Conservation (phyloP, 257 asterid genomes). For the Scutellaria baicalensis region DNA sequence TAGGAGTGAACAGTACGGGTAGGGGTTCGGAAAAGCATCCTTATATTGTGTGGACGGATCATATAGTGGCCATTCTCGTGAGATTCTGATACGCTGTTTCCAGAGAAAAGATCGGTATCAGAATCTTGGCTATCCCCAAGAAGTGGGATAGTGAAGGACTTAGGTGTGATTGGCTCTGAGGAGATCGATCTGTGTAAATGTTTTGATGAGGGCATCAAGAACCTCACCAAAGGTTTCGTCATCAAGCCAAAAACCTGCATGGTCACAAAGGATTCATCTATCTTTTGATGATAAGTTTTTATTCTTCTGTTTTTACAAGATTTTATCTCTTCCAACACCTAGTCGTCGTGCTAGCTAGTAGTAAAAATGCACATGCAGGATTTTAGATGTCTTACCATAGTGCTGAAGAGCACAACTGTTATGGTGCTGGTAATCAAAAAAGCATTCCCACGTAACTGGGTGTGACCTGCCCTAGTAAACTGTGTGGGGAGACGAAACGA, state of each 20-base stretch:
- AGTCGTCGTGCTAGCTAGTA: background rate
- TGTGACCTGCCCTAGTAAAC: conserved; percentile 84
- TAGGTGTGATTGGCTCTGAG: conserved; percentile 62
- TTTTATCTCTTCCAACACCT: too few relatives aligned
- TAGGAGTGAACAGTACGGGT: conserved; percentile 73
- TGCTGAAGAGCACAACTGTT: conserved; percentile 87
- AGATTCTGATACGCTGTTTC: conserved; percentile 29
- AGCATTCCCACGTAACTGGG: conserved; percentile 69
- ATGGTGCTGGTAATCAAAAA: conserved; percentile 89
- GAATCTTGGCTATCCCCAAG: conserved; percentile 41
- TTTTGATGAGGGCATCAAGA: conserved; percentile 56
- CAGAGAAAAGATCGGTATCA: conserved; percentile 27
- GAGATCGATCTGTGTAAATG: conserved; percentile 44
- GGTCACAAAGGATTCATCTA: background rate
- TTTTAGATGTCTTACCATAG: conserved; percentile 53
- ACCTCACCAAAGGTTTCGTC: conserved; percentile 70
- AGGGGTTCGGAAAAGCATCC: conserved; percentile 70
- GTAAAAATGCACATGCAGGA: background rate
- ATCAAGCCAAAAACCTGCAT: conserved; percentile 79
- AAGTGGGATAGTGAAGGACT: conserved; percentile 67
- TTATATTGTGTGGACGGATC: conserved; percentile 60
- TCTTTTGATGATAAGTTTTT: background rate
- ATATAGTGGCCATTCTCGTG: conserved; percentile 8
- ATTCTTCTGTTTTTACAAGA: too few relatives aligned
- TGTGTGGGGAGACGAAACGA: conserved; percentile 18